Base-by-base conservation (phyloP, 495 filamentous ascomycete species). In the Xylaria longipes region DNA sequence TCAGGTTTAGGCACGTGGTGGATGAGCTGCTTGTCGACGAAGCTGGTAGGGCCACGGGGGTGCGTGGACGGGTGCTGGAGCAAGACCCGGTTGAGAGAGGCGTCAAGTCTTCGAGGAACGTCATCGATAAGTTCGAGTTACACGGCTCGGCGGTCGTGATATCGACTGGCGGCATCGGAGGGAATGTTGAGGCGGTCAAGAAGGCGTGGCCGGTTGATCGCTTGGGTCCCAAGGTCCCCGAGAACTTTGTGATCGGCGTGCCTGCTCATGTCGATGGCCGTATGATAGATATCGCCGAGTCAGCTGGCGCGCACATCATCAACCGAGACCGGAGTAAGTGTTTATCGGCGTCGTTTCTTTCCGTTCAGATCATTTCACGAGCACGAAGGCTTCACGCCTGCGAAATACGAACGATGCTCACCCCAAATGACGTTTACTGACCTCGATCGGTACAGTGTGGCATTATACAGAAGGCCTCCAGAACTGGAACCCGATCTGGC, bases 401-500 rank as follows among this genome's bases (percentile, higher is more conserved):
- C 57, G 5, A 27, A 62, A 22, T 5, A 27, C 8, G 7, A 5
- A 41, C 20, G 17, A 37, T 43, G 9, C 5, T 7, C 27, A 7
- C 14, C 31, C 27, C 1, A 33, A 48, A 65, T 11, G 8, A 46
- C 1, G 14, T 17, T 37, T 17, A 11, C 46, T 67, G 22, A 56
- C 35, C 5, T 3, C 0, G 0, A 27, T 7, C 41, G 5, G 9
- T 56, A 22, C 35, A 67, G 65, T 87, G 85, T 87, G 85, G 85
- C 85, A 87, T 71, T 87, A 87, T 72, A 87, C 85, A 12, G 85
- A 87, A 69, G 85, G 85, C 0, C 73, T 87, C 14, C 80, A 82
- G 54, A 87, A 87, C 72, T 87, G 85, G 84, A 72, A 85, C 46
- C 79, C 84, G 41, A 86, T 87, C 70, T 87, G 85, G 85, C 85